Base-by-base conservation (phyloP, 768 basidiomycete species). In the Rhodotorula toruloides region DNA sequence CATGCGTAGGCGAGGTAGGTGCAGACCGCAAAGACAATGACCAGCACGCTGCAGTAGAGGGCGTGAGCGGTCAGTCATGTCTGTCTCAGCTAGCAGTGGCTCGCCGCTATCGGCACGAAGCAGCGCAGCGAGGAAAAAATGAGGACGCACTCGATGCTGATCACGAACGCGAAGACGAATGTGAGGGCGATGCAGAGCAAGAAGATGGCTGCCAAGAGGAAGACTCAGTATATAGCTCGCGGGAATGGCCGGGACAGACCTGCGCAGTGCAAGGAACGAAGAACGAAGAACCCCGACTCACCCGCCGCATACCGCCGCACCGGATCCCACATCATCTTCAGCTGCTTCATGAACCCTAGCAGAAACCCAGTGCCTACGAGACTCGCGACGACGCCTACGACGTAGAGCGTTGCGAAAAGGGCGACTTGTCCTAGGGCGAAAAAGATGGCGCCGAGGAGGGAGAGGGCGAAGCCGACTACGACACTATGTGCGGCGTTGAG, bases 241-340 rank as follows among this genome's bases (percentile, higher is more conserved):
- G 19, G 12, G 19, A 40, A 42, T 21, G 8, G 43, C 47, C n/a
- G 44, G 25, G n/a, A 16, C 22, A 54, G 21, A 29, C 43, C 31
- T 32, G 53, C n/a, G n/a, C n/a, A n/a, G n/a, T n/a, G 44, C 29
- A 54, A 40, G 12, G 40, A 10, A 46, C 44, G 21, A 46, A 11
- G 25, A n/a, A 49, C 29, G 29, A 17, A 9, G 31, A 17, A 17
- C 12, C 3, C 4, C 25, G 32, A 60, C 47, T 39, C 32, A 27
- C 54, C 43, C 6, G 65, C 65, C 0, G 70, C 65, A 31, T 71
- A 71, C 22, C 61, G 47, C 50, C 70, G 54, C 16, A 71, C 65
- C 36, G 70, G 70, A n/a, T 71, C 70, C 65, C 61, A 63, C 65
- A 66, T 70, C 44, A 59, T 56, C 58, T 67, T 63, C 50, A 60